Conservation (phyloP, 306 rosid genomes). For the Rosa rugosa region DNA sequence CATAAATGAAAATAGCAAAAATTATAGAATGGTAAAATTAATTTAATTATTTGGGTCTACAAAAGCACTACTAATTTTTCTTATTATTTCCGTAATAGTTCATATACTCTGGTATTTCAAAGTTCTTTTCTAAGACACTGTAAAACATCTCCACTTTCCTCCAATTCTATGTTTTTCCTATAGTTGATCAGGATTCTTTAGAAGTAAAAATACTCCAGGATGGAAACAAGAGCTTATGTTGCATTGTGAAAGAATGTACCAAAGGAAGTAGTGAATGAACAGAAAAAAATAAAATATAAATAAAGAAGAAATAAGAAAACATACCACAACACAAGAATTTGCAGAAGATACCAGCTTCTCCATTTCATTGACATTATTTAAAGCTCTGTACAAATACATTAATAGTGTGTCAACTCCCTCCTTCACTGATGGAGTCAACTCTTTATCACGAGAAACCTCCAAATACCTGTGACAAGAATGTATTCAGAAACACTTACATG, state of each 20-base stretch:
- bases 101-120: background rate
- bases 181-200: background rate
- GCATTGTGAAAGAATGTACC: constrained; percentile 5
- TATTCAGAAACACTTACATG: constrained; percentile 7
- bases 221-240: background rate
- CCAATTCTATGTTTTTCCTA: background rate
- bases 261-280: background rate
- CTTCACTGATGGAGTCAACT: constrained; percentile 53
- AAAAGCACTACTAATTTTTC: background rate
- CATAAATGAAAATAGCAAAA: background rate
- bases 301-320: constrained; percentile 28
- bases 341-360: constrained; percentile 84
- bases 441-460: constrained; percentile 72
- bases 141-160: background rate
- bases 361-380: constrained; percentile 75
- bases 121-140: background rate
- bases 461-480: constrained; percentile 60
- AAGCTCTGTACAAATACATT: constrained; percentile 88
- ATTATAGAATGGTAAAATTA: constrained; percentile 1
- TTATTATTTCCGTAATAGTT: background rate
- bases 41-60: background rate
- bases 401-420: constrained; percentile 93
- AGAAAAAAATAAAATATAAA: constrained; percentile 2
- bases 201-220: background rate
- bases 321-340: constrained; percentile 93